Base-by-base conservation (phyloP, 768 basidiomycete species). In the Rhizopogon roseolus region DNA sequence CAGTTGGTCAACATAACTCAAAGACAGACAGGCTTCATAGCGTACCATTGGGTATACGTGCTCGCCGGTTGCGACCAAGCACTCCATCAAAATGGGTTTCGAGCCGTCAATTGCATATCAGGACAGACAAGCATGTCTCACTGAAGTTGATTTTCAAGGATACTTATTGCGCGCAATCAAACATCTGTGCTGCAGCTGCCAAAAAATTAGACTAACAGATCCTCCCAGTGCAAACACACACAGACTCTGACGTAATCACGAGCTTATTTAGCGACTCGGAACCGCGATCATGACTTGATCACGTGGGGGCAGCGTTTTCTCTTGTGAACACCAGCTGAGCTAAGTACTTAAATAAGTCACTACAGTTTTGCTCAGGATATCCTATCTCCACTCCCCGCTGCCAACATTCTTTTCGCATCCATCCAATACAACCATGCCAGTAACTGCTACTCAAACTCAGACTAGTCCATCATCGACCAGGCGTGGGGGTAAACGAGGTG, bases 1-100 rank as follows among this genome's bases (percentile, higher is more conserved):
- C 43, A 22, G 50, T 57, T 50, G 55, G 46, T 25, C 32, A 28
- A 37, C 53, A 41, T 28, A 19, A 11, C 22, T 17, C n/a, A 42
- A 34, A n/a, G 25, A 8, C 13, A 16, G 42, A 14, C n/a, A n/a
- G n/a, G n/a, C n/a, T n/a, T n/a, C n/a, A n/a, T n/a, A 37, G 60
- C 77, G 54, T 54, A 90, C 90, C 90, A 93, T 93, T 6, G 92
- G 91, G 80, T 89, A 92, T 60, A 93, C 90, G 67, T 93, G 90
- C 71, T 93, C 93, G 58, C 82, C 82, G 64, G 76, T 80, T 71
- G 88, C 85, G 44, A 98, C 91, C 50, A 86, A 39, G 66, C 93
- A 96, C 72, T 99, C 97, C 78, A 99, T 75, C 57, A 99, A 70
- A 40, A 98, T 80, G 3, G 97, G 97, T 71, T 82, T 87, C 54